A percentile compares a stretch with the other conserved stretches of the same genome.
phyloP scores from a whole-genome alignment of 352 stramenopile genomes.

The Pythium guiyangense region DNA sequence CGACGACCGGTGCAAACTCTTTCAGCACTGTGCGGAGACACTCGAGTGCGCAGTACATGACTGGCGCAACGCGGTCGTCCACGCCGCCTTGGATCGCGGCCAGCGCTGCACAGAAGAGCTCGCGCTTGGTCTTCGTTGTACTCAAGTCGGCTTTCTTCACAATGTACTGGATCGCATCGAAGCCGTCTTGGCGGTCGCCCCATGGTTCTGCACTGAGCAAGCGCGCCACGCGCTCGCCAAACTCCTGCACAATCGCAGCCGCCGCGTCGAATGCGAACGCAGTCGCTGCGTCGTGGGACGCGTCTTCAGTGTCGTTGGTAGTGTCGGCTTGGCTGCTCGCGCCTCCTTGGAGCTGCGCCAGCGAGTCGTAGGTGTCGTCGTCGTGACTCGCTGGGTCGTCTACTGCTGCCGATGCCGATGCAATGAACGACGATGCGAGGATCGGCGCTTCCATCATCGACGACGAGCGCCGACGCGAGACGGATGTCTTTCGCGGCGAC shows the following conservation, averaged over 20 bases:
- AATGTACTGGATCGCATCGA: slow-evolving; percentile 60
- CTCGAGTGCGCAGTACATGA: slow-evolving; percentile 84
- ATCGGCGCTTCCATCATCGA: slow-evolving; percentile 46
- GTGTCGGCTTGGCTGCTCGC: not conserved
- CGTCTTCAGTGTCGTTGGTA: not conserved
- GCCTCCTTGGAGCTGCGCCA: not conserved
- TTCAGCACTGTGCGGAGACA: slow-evolving; percentile 63
- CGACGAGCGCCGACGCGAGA: slow-evolving; percentile 15
- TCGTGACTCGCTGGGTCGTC: slow-evolving; percentile 18
- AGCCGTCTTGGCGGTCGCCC: slow-evolving; percentile 76
- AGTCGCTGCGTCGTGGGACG: slow-evolving; percentile 6
- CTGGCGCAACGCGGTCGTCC: slow-evolving; percentile 67
- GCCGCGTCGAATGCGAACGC: slow-evolving; percentile 48
- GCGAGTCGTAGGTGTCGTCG: not conserved
- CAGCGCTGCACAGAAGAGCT: slow-evolving; percentile 61
- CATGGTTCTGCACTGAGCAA: slow-evolving; percentile 68
- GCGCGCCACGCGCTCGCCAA: slow-evolving; percentile 65
- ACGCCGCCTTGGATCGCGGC: slow-evolving; percentile 68
- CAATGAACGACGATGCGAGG: slow-evolving; percentile 39
- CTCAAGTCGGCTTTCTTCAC: slow-evolving; percentile 62
- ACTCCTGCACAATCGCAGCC: slow-evolving; percentile 59
- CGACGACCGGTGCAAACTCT: slow-evolving; percentile 47
- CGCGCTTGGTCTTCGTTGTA: slow-evolving; percentile 29
- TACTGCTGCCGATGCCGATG: not conserved
- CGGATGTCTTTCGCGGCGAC: slow-evolving; percentile 15